Base-by-base conservation (phyloP, 306 rosid genomes). In the Lathyrus sativus region DNA sequence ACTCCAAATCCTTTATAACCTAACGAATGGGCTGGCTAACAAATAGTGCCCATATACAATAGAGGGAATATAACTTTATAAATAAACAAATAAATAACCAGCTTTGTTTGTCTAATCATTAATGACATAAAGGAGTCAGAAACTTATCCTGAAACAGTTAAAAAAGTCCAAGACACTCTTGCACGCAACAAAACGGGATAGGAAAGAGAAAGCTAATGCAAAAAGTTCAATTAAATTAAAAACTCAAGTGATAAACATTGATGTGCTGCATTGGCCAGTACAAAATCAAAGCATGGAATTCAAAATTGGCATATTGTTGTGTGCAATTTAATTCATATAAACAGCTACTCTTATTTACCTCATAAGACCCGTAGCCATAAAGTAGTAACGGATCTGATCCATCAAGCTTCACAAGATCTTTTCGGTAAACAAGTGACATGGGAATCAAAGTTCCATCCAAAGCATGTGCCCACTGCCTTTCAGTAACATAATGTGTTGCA, bases 331-430 rank as follows among this genome's bases (percentile, higher is more conserved):
- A 53, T 80, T 50, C 7, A 31, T 15, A 41, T 17, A 42, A 46
- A 39, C 8, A 13, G 58, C 41, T 50, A 37, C 17, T 60, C 45
- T 35, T 48, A 78, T 45, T 68, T 90, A 89, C 98, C 98, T 92
- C 96, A 67, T 92, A 92, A 17, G 98, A 92, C 28, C 98, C 98
- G 53, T 92, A 92, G 77, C 98, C 98, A 60, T 92, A 86, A 69
- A 92, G 98, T 57, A 90, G 86, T 65, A 90, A 81, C 39, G 98
- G 93, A 76, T 90, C 91, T 42, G 90, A 86, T 53, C 98, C 98
- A 80, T 92, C 96, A 64, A 92, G 90, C 79, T 88, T 86, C 70
- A 86, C 89, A 41, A 83, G 79, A 76, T 92, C 93, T 79, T 90
- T 88, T 57, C 83, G 76, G 69, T 90, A 92, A 76, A 82, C 91